Base-by-base conservation (phyloP, 2,329 filamentous ascomycete species). In the Stemphylium beticola region DNA sequence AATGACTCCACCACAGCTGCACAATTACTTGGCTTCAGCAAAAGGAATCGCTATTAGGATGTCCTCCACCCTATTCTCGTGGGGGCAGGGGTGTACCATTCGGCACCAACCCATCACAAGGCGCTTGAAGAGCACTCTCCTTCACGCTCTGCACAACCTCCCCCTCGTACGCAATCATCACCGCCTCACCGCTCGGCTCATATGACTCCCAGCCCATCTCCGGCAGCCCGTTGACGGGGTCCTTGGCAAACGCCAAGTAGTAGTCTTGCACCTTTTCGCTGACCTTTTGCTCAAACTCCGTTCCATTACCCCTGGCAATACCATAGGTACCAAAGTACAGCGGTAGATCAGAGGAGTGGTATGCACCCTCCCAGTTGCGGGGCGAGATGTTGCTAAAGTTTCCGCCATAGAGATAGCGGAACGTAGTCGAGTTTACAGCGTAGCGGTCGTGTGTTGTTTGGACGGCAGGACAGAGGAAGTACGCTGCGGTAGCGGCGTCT, bases 381-480 rank as follows among this genome's bases (percentile, higher is more conserved):
- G 72, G 74, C 1, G 69, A 51, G 20, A 75, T 68, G 55, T 76
- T 75, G 44, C 59, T 66, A 44, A 74, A 75, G 46, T 74, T 74
- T 1, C 74, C 75, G 4, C 61, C 67, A 41, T 74, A 78, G 11
- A 73, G 63, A 45, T 75, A 77, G 42, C 75, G 72, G 58, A 72
- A 77, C 0, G 74, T 76, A 0, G 64, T 53, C 0, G 69, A 54
- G 31, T 61, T 65, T 10, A 59, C 54, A 2, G 58, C 51, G 29
- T 63, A 64, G 4, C 76, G 65, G 18, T 64, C 52, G 3, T 62
- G 49, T 3, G 66, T 71, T 7, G 68, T 71, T 22, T 72, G 62
- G 10, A 65, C 64, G 2, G 58, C 50, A 0, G 72, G 67, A 45
- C 74, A 77, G 40, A 72, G 57, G 59, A 76, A 71, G 9, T 54